phyloP scores from a whole-genome alignment of 768 basidiomycete genomes.

The Tricholomella constricta region DNA sequence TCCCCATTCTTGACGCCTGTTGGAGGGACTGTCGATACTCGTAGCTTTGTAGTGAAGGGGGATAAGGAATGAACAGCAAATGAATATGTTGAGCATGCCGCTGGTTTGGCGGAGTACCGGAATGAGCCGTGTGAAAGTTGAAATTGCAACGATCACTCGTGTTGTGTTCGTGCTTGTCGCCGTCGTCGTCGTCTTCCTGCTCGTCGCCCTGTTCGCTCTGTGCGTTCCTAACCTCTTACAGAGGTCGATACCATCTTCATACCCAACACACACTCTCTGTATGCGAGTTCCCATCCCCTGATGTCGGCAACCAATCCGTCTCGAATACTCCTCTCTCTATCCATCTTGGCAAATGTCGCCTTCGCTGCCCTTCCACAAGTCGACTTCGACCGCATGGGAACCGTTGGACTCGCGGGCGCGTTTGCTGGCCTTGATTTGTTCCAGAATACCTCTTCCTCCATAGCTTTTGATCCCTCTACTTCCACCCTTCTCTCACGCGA shows the following conservation, averaged over 20 bases:
- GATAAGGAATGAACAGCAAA: constrained; percentile 23
- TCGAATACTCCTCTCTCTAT: constrained; percentile 22
- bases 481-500: constrained; percentile 72
- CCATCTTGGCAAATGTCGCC: constrained; percentile 27
- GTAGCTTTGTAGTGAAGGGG: constrained; percentile 34
- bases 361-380: constrained; percentile 40
- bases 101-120: too few relatives aligned
- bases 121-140: constrained; percentile 18
- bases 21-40: constrained; percentile 45
- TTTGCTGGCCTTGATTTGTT: constrained; percentile 87
- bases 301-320: constrained; percentile 26
- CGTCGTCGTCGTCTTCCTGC: not conserved
- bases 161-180: constrained; percentile 11
- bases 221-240: not conserved
- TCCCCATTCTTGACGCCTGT: constrained; percentile 66
- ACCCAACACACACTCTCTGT: constrained; percentile 9
- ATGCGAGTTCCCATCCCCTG: constrained; percentile 14
- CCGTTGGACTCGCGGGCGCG: constrained; percentile 83
- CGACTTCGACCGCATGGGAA: constrained; percentile 78
- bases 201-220: constrained; percentile 5
- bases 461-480: constrained; percentile 68
- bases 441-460: constrained; percentile 47
- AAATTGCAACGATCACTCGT: constrained; percentile 19
- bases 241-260: constrained; percentile 12
- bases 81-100: not conserved